Base-by-base conservation (phyloP, 495 filamentous ascomycete species). In the Talaromyces liani region DNA sequence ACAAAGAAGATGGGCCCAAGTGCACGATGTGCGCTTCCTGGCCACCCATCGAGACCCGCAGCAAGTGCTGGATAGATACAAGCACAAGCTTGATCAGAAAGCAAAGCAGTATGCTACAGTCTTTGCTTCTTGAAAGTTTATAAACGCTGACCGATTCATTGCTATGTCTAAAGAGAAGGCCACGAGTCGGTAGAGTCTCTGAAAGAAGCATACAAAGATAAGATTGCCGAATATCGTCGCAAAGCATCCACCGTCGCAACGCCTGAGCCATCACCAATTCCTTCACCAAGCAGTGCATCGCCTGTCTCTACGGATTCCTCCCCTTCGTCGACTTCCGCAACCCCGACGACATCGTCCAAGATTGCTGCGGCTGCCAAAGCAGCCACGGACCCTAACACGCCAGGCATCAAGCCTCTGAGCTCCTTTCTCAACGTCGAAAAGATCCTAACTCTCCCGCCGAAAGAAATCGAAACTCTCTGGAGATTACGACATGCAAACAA, bases 21-120 rank as follows among this genome's bases (percentile, higher is more conserved):
- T 96, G 9, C 90, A 93, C 74, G 91, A 97, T 75, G 87, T 95
- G 53, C 91, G 93, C 51, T 96, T 94, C 80, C 80, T 96, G 20
- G 89, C 88, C 24, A 87, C 87, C 9, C 86, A 88, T 64, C 78
- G 74, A 68, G 73, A 84, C 53, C 77, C 84, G 27, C 85, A 86
- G 34, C 82, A 77, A 66, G 77, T 97, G 20, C 68, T 88, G 47
- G 92, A 96, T 65, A 96, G 90, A 72, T 98, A 98, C 79, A 84
- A 85, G 66, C 81, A 87, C 65, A 95, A 97, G 80, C 87, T 98
- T 55, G 82, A 89, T 64, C 76, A 82, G 65, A 98, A 97, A 74
- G 92, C 92, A 39, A 86, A 87, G 74, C 78, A 87, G 86, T 89
- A 69, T 18, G 39, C 16, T n/a, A 54, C 14, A n/a, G 34, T 0